A percentile compares a stretch with the other conserved stretches of the same genome.
Conservation (phyloP, 2,329 filamentous ascomycete genomes). For the Fusarium papillatum region DNA sequence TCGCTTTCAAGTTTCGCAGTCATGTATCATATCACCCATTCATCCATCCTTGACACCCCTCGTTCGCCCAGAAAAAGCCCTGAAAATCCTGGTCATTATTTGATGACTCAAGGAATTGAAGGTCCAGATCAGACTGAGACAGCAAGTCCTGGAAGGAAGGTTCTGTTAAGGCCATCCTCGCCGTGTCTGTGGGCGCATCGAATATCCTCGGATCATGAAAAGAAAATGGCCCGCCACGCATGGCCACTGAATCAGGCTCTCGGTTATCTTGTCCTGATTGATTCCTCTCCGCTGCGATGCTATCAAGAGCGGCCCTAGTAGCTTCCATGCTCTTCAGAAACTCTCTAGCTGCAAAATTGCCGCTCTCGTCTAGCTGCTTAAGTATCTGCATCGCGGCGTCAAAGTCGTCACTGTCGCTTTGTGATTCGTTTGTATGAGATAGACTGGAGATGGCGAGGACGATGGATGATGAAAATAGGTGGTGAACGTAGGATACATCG, state of each 20-base stretch:
- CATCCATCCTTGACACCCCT: not conserved
- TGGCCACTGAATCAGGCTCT: not conserved
- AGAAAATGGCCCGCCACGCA: not conserved
- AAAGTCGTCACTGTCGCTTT: conserved; percentile 51
- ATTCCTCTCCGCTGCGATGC: not conserved
- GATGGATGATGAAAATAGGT: conserved; percentile 57
- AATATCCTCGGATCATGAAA: not conserved
- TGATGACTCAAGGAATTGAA: not conserved
- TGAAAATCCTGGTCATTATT: not conserved
- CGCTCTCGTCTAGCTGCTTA: conserved; percentile 49
- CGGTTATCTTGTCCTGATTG: not conserved
- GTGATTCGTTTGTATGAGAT: conserved; percentile 39
- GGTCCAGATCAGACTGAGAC: not conserved
- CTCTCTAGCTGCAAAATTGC: conserved; percentile 53
- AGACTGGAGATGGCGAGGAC: conserved; percentile 57
- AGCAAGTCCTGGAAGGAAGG: not conserved
- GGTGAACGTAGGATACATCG: conserved; percentile 58
- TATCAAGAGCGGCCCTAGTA: conserved; percentile 29
- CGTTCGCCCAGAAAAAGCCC: not conserved
- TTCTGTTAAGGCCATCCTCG: not conserved
- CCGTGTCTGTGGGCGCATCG: not conserved
- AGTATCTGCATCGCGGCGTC: conserved; percentile 51
- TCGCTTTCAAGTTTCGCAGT: not conserved
- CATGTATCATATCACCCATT: not conserved
- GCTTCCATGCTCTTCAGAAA: conserved; percentile 52